Evolutionary conservation across 1,284 basidiomycete genomes (phyloP).

Genomic region (Wallemia mellicola): DNA sequence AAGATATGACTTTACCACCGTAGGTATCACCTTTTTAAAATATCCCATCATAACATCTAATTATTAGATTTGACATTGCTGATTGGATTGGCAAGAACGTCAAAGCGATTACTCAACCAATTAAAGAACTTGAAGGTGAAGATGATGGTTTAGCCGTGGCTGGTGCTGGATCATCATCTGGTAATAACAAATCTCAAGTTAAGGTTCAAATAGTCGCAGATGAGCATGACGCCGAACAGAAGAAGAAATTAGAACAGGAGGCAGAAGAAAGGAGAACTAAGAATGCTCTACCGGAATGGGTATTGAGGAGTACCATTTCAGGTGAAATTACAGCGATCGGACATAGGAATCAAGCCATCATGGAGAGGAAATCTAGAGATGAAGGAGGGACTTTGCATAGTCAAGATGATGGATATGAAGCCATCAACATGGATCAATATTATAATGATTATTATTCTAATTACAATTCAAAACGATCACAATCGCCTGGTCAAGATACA

Average conservation of each 20-base stretch:
- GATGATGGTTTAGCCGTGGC: conserved; percentile 29
- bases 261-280: conserved; percentile 33
- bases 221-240: conserved; percentile 46
- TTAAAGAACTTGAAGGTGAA: conserved; percentile 21
- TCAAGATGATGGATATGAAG: not conserved
- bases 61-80: conserved; percentile 50
- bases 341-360: not conserved
- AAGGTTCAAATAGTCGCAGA: conserved; percentile 49
- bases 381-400: not conserved
- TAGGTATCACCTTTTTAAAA: conserved; percentile 23
- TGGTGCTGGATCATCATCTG: conserved; percentile 26
- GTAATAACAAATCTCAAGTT: conserved; percentile 26
- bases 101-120: conserved; percentile 22
- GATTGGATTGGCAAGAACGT: conserved; percentile 27
- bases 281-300: not conserved
- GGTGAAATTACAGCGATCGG: not conserved
- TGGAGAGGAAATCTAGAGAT: not conserved
- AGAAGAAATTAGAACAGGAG: conserved; percentile 32
- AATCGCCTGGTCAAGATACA: not conserved
- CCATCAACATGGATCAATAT: not conserved
- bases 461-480: not conserved
- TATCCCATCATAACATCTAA: too few species aligned
- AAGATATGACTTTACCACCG: conserved; percentile 55
- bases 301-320: not conserved
- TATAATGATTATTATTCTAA: not conserved